phyloP scores from a whole-genome alignment of 2,329 filamentous ascomycete genomes.

The Cadophora malorum region DNA sequence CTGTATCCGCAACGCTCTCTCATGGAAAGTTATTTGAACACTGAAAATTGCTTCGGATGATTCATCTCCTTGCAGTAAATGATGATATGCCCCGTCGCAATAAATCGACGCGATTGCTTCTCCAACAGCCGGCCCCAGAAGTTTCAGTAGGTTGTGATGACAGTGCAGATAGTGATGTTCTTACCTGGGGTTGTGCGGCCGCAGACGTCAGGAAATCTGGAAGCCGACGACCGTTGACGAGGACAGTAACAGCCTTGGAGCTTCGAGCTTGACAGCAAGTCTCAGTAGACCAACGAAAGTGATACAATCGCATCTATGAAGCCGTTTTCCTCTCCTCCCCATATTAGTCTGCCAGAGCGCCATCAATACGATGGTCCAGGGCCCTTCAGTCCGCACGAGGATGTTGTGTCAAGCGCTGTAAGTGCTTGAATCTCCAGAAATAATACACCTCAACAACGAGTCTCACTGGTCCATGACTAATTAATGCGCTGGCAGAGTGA shows the following conservation, averaged over 20 bases:
- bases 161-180: not conserved
- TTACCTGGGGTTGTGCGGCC: not conserved
- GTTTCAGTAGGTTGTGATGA: not conserved
- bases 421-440: not conserved
- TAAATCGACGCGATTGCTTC: not conserved
- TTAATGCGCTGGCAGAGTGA: slow-evolving; percentile 30
- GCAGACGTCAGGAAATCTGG: slow-evolving; percentile 16
- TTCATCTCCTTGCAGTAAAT: slow-evolving; percentile 11
- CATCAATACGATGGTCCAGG: slow-evolving; percentile 28
- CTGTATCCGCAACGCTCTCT: not conserved
- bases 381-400: slow-evolving; percentile 31
- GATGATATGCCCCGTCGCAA: not conserved
- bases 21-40: not conserved
- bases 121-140: not conserved
- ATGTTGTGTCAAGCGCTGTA: slow-evolving; percentile 28
- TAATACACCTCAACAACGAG: not conserved
- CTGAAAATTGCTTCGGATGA: not conserved
- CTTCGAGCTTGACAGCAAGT: not conserved
- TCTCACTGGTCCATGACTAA: not conserved
- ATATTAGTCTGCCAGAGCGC: slow-evolving; percentile 31
- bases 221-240: not conserved
- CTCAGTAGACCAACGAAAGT: slow-evolving; percentile 10
- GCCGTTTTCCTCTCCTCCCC: slow-evolving; percentile 27
- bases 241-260: not conserved
- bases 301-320: slow-evolving; percentile 23